Conservation (phyloP, 768 basidiomycete genomes). For the Lactifluus subvellereus region DNA sequence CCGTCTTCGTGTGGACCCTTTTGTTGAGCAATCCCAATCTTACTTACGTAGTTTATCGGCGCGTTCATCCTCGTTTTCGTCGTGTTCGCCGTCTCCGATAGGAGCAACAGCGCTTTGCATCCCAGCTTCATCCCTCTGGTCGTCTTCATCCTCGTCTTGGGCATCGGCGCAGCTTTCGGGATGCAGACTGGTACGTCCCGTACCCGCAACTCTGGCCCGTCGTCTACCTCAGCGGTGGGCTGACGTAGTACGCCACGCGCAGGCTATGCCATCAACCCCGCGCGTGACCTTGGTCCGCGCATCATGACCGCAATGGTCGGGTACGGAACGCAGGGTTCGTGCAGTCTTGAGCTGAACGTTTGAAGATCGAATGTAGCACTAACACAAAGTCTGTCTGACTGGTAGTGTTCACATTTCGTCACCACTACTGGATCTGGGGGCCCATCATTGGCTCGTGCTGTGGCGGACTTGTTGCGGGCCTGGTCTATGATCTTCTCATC, state of each 20-base stretch:
- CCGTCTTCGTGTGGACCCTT: too few species aligned
- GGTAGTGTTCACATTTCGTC: slow-evolving; percentile 39
- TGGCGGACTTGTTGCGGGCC: slow-evolving; percentile 49
- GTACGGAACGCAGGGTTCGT: slow-evolving; percentile 47
- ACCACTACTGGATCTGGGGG: slow-evolving; percentile 74
- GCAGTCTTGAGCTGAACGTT: not conserved
- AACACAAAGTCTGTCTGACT: not conserved
- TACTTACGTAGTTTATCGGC: slow-evolving; percentile 42
- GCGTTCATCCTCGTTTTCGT: slow-evolving; percentile 51
- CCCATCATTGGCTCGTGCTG: slow-evolving; percentile 54
- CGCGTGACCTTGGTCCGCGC: slow-evolving; percentile 67
- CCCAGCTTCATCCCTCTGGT: slow-evolving; percentile 49
- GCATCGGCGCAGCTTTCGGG: slow-evolving; percentile 52
- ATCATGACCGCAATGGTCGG: slow-evolving; percentile 66
- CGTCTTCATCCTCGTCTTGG: slow-evolving; percentile 50
- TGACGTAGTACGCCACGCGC: not conserved
- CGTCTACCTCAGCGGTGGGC: not conserved
- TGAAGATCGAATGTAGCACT: not conserved
- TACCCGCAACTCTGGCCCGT: too few species aligned
- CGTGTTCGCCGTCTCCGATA: slow-evolving; percentile 51
- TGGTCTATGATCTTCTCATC: slow-evolving; percentile 54
- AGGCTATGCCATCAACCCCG: slow-evolving; percentile 63
- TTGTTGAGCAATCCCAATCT: not conserved
- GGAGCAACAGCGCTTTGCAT: slow-evolving; percentile 43
- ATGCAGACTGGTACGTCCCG: slow-evolving; percentile 43